A percentile compares a stretch with the other conserved stretches of the same genome.
These are phyloP conservation scores for Fusarium bactridioides DNA, from an alignment of 2,329 filamentous ascomycete species.

Conservation along the genomic window DNA sequence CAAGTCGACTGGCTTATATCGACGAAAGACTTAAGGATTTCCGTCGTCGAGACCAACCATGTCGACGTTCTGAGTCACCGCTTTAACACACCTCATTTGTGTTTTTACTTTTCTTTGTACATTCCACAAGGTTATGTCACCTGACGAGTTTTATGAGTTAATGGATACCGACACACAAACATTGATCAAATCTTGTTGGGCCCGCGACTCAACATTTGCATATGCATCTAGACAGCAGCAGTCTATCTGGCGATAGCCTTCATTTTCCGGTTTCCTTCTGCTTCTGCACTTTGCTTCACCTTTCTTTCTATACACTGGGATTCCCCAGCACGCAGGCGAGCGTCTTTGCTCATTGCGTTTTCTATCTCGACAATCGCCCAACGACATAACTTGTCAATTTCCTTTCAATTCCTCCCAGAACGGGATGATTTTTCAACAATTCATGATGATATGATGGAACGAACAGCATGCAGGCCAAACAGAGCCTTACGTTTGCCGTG, in stretches of 20 bases:
- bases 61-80: conserved; percentile 60
- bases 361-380: conserved; percentile 13
- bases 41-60: conserved; percentile 53
- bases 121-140: conserved; percentile 31
- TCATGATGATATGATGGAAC: conserved; percentile 44
- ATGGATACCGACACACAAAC: conserved; percentile 29
- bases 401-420: conserved; percentile 12
- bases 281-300: conserved; percentile 10
- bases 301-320: conserved; percentile 25
- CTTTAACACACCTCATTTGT: conserved; percentile 44
- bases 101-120: conserved; percentile 35
- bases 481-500: conserved; percentile 37
- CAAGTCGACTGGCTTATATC: conserved; percentile 64
- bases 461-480: conserved; percentile 40
- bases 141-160: conserved; percentile 39
- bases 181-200: conserved; percentile 26
- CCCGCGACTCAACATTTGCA: conserved; percentile 30
- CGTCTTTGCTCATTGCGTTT: conserved; percentile 3
- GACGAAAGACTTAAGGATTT: conserved; percentile 66
- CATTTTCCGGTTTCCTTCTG: conserved; percentile 4
- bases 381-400: conserved; percentile 12
- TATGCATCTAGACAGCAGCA: conserved; percentile 41
- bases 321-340: neutral
- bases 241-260: conserved; percentile 31
- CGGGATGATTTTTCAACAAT: conserved; percentile 31